Conservation (phyloP, 768 basidiomycete species). For the Dendrothele bispora region DNA sequence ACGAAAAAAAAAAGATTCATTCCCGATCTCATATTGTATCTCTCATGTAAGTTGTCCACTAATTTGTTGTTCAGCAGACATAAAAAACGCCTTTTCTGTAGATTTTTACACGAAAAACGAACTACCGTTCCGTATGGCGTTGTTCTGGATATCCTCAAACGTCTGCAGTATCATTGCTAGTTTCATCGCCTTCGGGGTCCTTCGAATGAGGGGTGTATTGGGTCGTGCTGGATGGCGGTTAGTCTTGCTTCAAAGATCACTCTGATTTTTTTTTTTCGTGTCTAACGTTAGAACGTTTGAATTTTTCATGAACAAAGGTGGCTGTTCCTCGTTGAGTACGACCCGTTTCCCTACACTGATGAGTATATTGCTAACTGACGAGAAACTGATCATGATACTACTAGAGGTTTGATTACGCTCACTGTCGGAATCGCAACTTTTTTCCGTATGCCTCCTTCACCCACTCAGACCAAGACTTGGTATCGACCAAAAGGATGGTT, state of each 20-base stretch:
- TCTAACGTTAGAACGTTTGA: no score
- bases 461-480: slow-evolving; percentile 58
- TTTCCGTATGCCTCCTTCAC: slow-evolving; percentile 60
- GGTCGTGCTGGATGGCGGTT: slow-evolving; percentile 55
- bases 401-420: slow-evolving; percentile 48
- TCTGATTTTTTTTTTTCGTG: no score
- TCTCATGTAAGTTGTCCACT: slow-evolving; percentile 46
- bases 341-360: no score
- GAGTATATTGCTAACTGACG: no score
- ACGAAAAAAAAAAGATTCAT: slow-evolving; percentile 56
- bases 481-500: slow-evolving; percentile 66
- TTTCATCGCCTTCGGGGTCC: slow-evolving; percentile 62
- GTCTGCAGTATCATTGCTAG: slow-evolving; percentile 46
- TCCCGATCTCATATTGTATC: slow-evolving; percentile 60
- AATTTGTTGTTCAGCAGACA: not conserved
- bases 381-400: not conserved
- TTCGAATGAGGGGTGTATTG: slow-evolving; percentile 55
- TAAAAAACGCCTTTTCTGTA: slow-evolving; percentile 16
- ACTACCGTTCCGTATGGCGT: slow-evolving; percentile 53
- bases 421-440: slow-evolving; percentile 53
- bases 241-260: not conserved
- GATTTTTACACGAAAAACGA: slow-evolving; percentile 63
- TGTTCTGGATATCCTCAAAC: slow-evolving; percentile 55
- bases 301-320: slow-evolving; percentile 31
- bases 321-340: slow-evolving; percentile 57